These are phyloP conservation scores for Paramyrothecium sp. DNA, from an alignment of 2,329 filamentous ascomycete species.

Conservation along the genomic window DNA sequence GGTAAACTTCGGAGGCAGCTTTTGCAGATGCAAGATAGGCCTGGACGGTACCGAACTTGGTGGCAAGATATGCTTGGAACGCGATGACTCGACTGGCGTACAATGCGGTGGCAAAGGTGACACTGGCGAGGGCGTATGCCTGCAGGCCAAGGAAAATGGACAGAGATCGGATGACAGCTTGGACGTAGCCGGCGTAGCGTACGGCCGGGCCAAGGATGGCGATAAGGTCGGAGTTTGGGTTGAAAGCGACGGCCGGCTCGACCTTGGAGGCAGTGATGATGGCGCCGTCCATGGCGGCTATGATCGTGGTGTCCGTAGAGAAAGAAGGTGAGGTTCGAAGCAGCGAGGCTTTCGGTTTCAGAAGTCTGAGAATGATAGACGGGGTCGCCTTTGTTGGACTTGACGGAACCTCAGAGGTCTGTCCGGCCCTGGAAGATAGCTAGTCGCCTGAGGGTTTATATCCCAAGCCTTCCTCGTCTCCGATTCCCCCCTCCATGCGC, in stretches of 20 bases:
- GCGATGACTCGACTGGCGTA: slow-evolving; percentile 22
- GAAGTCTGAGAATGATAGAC: too few species aligned
- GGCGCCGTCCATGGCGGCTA: slow-evolving; percentile 30
- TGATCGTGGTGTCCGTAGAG: slow-evolving; percentile 6
- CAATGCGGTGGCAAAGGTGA: slow-evolving; percentile 18
- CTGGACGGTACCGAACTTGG: slow-evolving; percentile 26
- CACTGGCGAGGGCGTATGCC: slow-evolving; percentile 26
- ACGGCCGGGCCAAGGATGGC: slow-evolving; percentile 31
- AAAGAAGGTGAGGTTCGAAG: not conserved
- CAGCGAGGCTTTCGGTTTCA: too few species aligned
- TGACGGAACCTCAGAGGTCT: not conserved
- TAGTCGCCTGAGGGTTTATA: not conserved
- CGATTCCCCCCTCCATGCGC: not conserved
- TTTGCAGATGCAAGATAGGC: slow-evolving; percentile 24
- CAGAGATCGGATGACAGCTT: slow-evolving; percentile 27
- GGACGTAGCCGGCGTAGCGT: slow-evolving; percentile 30
- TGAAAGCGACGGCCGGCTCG: slow-evolving; percentile 25
- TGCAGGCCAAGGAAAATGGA: slow-evolving; percentile 29
- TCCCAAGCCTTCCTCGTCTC: not conserved
- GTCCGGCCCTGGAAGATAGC: not conserved
- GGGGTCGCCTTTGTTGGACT: not conserved
- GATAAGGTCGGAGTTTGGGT: slow-evolving; percentile 28
- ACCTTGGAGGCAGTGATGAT: slow-evolving; percentile 36
- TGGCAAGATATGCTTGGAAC: slow-evolving; percentile 21
- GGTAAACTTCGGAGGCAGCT: slow-evolving; percentile 31